These are phyloP conservation scores for Fusarium acutatum DNA, from an alignment of 2,329 filamentous ascomycete genomes.

Conservation along the genomic window DNA sequence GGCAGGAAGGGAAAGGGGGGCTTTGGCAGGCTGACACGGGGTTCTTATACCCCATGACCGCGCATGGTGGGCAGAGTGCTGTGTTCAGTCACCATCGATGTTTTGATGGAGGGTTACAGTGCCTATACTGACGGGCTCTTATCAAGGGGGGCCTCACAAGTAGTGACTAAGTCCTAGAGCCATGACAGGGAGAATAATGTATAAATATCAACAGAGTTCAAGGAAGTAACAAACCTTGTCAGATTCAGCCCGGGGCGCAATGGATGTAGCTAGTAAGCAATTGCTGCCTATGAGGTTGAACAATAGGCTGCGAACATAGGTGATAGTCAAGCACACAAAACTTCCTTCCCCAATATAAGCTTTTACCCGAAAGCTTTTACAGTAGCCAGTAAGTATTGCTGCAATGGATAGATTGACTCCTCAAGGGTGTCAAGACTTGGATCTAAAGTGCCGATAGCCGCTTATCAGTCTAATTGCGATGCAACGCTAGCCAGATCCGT, in stretches of 20 bases:
- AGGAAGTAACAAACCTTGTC: not conserved
- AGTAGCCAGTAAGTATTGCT: no score
- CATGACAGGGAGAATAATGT: no score
- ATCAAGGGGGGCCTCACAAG: not conserved
- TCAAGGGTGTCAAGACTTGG: not conserved
- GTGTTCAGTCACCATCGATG: not conserved
- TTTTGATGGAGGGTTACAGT: not conserved
- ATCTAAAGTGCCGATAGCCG: not conserved
- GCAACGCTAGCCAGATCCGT: not conserved
- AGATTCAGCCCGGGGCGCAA: not conserved
- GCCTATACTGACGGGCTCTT: not conserved
- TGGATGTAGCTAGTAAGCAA: no score
- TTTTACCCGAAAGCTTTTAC: no score
- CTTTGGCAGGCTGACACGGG: not conserved
- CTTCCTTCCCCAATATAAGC: no score
- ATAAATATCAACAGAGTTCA: not conserved
- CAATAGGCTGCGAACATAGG: no score
- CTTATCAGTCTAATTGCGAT: not conserved
- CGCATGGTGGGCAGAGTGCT: not conserved
- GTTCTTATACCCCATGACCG: not conserved
- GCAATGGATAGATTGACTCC: not conserved
- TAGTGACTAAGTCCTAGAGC: not conserved
- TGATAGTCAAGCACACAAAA: no score
- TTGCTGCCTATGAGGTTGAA: no score
- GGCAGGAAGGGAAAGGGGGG: not conserved